These are phyloP conservation scores for Aspergillus fijiensis DNA, from an alignment of 2,329 filamentous ascomycete genomes.

Conservation along the genomic window DNA sequence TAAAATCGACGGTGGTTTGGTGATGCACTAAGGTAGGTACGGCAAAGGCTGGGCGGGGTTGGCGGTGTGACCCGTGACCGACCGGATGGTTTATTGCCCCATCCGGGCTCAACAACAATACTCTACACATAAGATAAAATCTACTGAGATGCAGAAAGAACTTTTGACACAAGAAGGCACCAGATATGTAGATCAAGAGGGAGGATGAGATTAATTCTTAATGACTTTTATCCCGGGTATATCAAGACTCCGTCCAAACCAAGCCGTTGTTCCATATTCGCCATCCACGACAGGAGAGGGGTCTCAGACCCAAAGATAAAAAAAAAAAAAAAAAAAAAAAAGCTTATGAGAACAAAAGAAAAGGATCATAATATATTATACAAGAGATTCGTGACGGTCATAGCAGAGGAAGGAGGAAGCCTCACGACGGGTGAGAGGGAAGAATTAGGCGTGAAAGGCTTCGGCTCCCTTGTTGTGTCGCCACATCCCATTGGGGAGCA, in stretches of 20 bases:
- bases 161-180: no score
- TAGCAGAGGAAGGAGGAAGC: background rate
- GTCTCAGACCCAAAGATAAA: background rate
- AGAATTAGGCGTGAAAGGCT: conserved; percentile 2
- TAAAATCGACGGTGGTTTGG: no score
- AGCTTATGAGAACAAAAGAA: background rate
- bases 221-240: conserved; percentile 9
- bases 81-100: background rate
- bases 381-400: conserved; percentile 9
- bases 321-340: background rate
- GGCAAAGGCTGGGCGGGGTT: background rate
- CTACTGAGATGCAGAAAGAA: no score
- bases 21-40: background rate
- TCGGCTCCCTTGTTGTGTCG: conserved; percentile 18
- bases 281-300: conserved; percentile 9
- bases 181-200: background rate
- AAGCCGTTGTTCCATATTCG: background rate
- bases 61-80: background rate
- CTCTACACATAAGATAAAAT: no score
- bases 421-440: background rate
- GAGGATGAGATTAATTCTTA: conserved; percentile 2
- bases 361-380: conserved; percentile 9
- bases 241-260: conserved; percentile 3
- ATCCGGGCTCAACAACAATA: background rate
- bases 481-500: conserved; percentile 28